Base-by-base conservation (phyloP, 371 early-diverging fungal species). In the Globomyces sp. region DNA sequence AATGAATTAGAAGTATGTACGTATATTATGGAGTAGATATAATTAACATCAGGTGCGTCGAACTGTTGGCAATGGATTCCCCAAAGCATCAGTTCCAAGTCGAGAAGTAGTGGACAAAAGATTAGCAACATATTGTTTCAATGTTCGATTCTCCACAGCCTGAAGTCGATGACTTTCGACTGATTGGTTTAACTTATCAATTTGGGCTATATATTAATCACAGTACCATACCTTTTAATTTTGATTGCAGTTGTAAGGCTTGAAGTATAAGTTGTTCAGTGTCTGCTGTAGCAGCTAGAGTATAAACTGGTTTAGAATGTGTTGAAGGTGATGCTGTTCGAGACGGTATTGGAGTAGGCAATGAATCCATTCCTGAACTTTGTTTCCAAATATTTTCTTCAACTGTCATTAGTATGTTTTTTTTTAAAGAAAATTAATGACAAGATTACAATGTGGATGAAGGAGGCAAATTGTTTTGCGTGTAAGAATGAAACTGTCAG, bases 61-160 rank as follows among this genome's bases (percentile, higher is more conserved):
- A n/a, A 11, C 49, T 49, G 49, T n/a, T 49, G 49, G n/a, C n/a
- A 49, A n/a, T n/a, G 49, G 49, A n/a, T 34, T n/a, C 1, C 49
- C 49, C 11, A 49, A 49, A 11, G n/a, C n/a, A 34, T 49, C 49
- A 34, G 49, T 49, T 42, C 58, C 58, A 36, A 44, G 36, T 46
- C 44, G n/a, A 42, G 11, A 13, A 36, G 58, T 46, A 13, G 58
- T 36, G 46, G 58, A 58, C 39, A 58, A 46, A n/a, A 58, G 37
- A 39, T 58, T 58, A 5, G 43, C 11, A 42, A 58, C 58, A 46
- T 58, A 58, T 58, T 58, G 44, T 46, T 58, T 58, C 58, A 58
- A 13, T 6, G 46, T 58, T 6, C n/a, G 11, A 58, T 58, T 58
- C 36, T 58, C 58, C 9, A 13, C 24, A 6, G 46, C 58, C 24